Base-by-base conservation (phyloP, 352 stramenopile species). In the Globisporangium echinulatum region DNA sequence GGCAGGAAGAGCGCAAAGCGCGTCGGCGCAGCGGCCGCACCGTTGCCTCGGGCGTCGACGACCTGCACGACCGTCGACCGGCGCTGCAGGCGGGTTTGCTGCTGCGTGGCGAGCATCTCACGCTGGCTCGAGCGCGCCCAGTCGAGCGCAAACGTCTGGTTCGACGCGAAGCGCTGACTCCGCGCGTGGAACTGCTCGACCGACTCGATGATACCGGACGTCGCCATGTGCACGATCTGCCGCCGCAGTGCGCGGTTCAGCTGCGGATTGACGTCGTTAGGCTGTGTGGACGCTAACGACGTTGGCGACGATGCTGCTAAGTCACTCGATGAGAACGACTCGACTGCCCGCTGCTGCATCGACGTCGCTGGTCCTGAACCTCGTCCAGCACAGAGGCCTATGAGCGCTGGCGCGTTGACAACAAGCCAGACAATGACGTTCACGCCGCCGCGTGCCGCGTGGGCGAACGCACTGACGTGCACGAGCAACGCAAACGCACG, bases 181-280 rank as follows among this genome's bases (percentile, higher is more conserved):
- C 87, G 78, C 0, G 76, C 72, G 56, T 92, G 85, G 58, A 86
- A 89, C 49, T 92, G 82, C 57, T 93, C 72, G 17, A 96, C 73
- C 0, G 88, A 92, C 61, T 93, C 81, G 48, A 94, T 84, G 57
- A 96, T 96, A 0, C 88, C 88, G 0, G 81, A 87, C 15, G 87
- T 96, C 3, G 88, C 85, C 79, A 95, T 92, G 52, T 92, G 81
- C 58, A 97, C 90, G 71, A 97, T 92, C 59, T 97, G 85, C 42
- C 73, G 79, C 25, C 85, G 74, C 36, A 97, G 68, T 1, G 86
- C 88, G 4, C 78, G 71, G 66, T 97, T 97, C 5, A 97, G 74
- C 57, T 97, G 82, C 5, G 87, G 88, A 33, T 91, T 69, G 7
- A 67, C 51, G 25, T 82, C 64, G 42, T 79, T 65, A 13, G 74